Percentiles rank a stretch among this genome's conserved stretches.
Evolutionary conservation across 768 basidiomycete genomes (phyloP).

Genomic region (Boletus huronensis): DNA sequence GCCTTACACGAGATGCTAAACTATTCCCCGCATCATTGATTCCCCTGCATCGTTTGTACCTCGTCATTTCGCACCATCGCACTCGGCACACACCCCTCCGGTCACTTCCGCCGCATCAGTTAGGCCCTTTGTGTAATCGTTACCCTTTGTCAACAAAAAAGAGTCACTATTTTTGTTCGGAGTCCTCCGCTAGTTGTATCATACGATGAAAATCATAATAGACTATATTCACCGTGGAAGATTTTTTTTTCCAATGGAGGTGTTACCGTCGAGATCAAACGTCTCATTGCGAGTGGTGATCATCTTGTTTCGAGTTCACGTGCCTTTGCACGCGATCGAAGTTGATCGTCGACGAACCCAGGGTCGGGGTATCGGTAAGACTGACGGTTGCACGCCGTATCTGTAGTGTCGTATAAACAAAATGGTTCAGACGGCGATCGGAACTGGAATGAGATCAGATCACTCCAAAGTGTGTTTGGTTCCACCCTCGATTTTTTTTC

Average conservation of each 20-base stretch:
- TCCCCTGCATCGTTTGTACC: constrained; percentile 14
- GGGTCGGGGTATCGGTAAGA: background rate
- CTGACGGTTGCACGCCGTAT: background rate
- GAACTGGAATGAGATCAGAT: constrained; percentile 10
- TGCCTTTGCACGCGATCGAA: background rate
- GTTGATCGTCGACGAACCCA: background rate
- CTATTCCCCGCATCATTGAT: constrained; percentile 19
- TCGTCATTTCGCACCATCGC: constrained; percentile 9
- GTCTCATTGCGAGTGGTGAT: background rate
- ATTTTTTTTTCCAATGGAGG: background rate
- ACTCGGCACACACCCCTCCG: background rate
- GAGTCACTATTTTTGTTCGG: background rate
- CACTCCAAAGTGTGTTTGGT: background rate
- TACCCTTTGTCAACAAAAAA: constrained; percentile 3
- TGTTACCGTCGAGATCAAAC: constrained; percentile 3
- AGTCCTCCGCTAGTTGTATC: constrained; percentile 17
- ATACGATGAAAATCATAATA: constrained; percentile 21
- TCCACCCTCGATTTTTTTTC: background rate
- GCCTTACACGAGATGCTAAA: constrained; percentile 5
- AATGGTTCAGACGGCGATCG: constrained; percentile 1
- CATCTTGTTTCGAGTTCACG: constrained; percentile 5
- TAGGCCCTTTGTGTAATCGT: constrained; percentile 8
- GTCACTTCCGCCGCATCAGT: background rate
- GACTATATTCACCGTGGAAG: background rate
- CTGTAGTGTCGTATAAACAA: background rate